These are phyloP conservation scores for Phoma sp. DNA, from an alignment of 2,329 filamentous ascomycete species.

Conservation along the genomic window DNA sequence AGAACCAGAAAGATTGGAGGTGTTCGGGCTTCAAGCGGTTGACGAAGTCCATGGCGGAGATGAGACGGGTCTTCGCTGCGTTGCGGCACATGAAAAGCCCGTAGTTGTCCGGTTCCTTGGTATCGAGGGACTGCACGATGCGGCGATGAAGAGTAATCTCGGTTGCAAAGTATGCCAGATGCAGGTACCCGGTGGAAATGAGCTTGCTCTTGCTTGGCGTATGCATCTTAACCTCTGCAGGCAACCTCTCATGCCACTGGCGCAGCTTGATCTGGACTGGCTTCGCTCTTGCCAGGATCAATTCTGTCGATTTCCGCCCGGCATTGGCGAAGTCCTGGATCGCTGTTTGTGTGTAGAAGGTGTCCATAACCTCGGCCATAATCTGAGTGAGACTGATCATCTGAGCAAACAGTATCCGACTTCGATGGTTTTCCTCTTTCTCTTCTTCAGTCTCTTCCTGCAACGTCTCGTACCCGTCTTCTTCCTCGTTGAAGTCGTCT, in stretches of 20 bases:
- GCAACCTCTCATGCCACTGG: conserved; percentile 79
- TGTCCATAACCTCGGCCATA: conserved; percentile 80
- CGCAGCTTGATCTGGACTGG: conserved; percentile 83
- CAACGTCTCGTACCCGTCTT: conserved; percentile 59
- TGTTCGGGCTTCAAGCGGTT: conserved; percentile 88
- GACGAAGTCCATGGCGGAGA: conserved; percentile 96
- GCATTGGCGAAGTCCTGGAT: conserved; percentile 71
- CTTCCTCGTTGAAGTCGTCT: conserved; percentile 75
- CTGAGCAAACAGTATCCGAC: conserved; percentile 73
- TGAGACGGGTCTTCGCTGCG: conserved; percentile 90
- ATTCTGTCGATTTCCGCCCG: conserved; percentile 71
- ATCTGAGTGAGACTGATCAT: conserved; percentile 79
- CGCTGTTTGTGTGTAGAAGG: conserved; percentile 81
- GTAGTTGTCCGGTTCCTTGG: conserved; percentile 70
- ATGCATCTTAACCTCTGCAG: conserved; percentile 70
- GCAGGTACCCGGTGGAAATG: conserved; percentile 68
- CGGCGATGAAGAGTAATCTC: conserved; percentile 92
- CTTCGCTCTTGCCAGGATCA: conserved; percentile 77
- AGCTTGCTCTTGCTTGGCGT: conserved; percentile 50
- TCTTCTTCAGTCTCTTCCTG: conserved; percentile 61
- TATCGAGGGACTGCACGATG: conserved; percentile 80
- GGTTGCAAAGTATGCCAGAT: conserved; percentile 90
- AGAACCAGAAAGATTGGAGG: conserved; percentile 91
- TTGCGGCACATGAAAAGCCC: conserved; percentile 91
- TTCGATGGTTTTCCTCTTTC: conserved; percentile 67